These are phyloP conservation scores for Schizosaccharomyces octosporus DNA, from an alignment of 805 yeast species.

Conservation along the genomic window DNA sequence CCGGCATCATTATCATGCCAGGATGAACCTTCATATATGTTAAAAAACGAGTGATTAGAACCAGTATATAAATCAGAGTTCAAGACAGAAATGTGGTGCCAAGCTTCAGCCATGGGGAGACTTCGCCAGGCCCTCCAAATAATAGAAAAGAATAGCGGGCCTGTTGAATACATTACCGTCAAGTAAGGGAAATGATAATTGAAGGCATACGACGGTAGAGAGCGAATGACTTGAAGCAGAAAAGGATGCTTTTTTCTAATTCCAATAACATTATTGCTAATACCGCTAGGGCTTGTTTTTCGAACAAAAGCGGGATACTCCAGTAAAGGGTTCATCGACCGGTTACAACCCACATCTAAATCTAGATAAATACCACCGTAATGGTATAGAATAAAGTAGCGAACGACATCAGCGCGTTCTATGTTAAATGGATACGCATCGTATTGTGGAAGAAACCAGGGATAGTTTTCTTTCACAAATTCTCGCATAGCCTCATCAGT, in stretches of 20 bases:
- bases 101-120: slow-evolving; percentile 39
- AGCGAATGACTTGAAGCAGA: slow-evolving; percentile 43
- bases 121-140: slow-evolving; percentile 73
- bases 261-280: slow-evolving; percentile 85
- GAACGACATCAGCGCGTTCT: slow-evolving; percentile 71
- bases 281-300: slow-evolving; percentile 72
- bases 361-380: slow-evolving; percentile 83
- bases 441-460: slow-evolving; percentile 68
- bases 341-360: slow-evolving; percentile 67
- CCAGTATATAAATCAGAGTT: slow-evolving; percentile 24
- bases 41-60: slow-evolving; percentile 46
- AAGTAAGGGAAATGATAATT: slow-evolving; percentile 72
- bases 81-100: slow-evolving; percentile 41
- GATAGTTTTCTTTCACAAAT: slow-evolving; percentile 53
- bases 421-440: slow-evolving; percentile 59
- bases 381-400: slow-evolving; percentile 61
- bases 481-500: slow-evolving; percentile 63
- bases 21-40: slow-evolving; percentile 59
- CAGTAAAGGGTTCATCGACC: slow-evolving; percentile 56
- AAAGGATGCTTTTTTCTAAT: slow-evolving; percentile 70
- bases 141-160: slow-evolving; percentile 67
- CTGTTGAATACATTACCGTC: slow-evolving; percentile 82
- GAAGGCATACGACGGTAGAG: slow-evolving; percentile 34
- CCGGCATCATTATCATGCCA: slow-evolving; percentile 84
- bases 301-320: slow-evolving; percentile 68